Evolutionary conservation across 257 asterid genomes (phyloP).

Genomic region (Orobanche coerulescens): DNA sequence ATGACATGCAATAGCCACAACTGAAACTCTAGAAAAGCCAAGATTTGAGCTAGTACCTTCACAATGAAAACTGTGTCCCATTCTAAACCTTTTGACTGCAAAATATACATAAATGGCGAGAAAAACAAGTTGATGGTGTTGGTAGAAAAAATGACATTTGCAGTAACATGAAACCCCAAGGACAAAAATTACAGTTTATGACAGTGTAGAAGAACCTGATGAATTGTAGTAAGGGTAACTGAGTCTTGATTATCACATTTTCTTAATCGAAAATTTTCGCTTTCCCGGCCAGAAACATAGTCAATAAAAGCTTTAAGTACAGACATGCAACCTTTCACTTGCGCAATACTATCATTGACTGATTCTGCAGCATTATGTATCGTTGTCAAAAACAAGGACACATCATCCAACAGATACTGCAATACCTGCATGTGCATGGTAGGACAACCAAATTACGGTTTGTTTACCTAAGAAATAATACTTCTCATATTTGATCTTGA

Average conservation of each 20-base stretch:
- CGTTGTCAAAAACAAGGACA: slow-evolving; percentile 67
- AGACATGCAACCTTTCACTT: slow-evolving; percentile 51
- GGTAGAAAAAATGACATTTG: slow-evolving; percentile 10
- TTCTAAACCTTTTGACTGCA: slow-evolving; percentile 94
- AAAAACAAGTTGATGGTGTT: slow-evolving; percentile 13
- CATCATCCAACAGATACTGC: slow-evolving; percentile 84
- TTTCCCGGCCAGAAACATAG: slow-evolving; percentile 73
- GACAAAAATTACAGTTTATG: not conserved
- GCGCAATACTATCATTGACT: slow-evolving; percentile 24
- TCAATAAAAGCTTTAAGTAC: slow-evolving; percentile 71
- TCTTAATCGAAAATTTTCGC: slow-evolving; percentile 72
- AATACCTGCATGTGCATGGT: slow-evolving; percentile 69
- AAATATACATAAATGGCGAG: slow-evolving; percentile 13
- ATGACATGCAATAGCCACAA: slow-evolving; percentile 2
- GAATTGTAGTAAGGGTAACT: slow-evolving; percentile 92
- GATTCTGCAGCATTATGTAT: slow-evolving; percentile 34
- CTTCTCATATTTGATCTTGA: slow-evolving; percentile 7
- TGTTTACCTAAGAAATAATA: slow-evolving; percentile 11
- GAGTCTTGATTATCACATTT: slow-evolving; percentile 74
- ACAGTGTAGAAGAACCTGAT: slow-evolving; percentile 59
- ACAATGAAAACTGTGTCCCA: slow-evolving; percentile 98
- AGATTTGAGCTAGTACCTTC: slow-evolving; percentile 50
- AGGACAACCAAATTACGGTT: slow-evolving; percentile 17
- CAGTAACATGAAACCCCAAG: slow-evolving; percentile 14
- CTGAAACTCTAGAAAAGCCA: slow-evolving; percentile 7